Percentiles rank a stretch among this genome's conserved stretches.
phyloP scores from a whole-genome alignment of 139 green algal genomes.

The Chlamydomonas schloesseri region DNA sequence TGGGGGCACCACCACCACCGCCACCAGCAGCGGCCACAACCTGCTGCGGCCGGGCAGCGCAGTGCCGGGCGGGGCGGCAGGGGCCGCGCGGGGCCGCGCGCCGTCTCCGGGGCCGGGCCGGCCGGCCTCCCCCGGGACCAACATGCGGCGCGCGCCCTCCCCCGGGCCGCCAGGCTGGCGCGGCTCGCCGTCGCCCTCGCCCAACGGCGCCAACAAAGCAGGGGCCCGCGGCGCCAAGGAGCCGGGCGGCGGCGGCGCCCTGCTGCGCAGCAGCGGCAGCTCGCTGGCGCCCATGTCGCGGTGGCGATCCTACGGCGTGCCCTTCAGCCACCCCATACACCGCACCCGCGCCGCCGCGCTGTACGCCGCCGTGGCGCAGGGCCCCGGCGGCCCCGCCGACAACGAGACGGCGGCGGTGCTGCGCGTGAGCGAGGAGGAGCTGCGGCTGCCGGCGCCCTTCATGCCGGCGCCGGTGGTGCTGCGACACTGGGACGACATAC shows the following conservation, averaged over 20 bases:
- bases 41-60: neutral
- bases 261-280: too few relatives aligned
- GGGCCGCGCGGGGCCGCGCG: too few relatives aligned
- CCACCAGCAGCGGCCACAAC: too few relatives aligned
- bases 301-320: slow-evolving; percentile 31
- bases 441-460: slow-evolving; percentile 14
- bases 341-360: neutral
- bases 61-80: neutral
- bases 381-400: neutral
- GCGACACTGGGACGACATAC: neutral
- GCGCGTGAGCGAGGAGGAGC: neutral
- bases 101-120: too few relatives aligned
- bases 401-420: slow-evolving; percentile 10
- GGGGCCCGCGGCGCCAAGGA: too few relatives aligned
- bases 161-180: too few relatives aligned
- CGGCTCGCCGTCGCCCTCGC: neutral
- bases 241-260: too few relatives aligned
- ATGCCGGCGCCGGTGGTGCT: slow-evolving; percentile 20
- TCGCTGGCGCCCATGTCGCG: neutral
- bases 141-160: too few relatives aligned
- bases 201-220: neutral
- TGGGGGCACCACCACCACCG: too few relatives aligned
- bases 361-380: neutral
- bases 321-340: slow-evolving; percentile 22
- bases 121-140: neutral